Conservation (phyloP, 2,329 filamentous ascomycete species). For the Monosporascus sp. region DNA sequence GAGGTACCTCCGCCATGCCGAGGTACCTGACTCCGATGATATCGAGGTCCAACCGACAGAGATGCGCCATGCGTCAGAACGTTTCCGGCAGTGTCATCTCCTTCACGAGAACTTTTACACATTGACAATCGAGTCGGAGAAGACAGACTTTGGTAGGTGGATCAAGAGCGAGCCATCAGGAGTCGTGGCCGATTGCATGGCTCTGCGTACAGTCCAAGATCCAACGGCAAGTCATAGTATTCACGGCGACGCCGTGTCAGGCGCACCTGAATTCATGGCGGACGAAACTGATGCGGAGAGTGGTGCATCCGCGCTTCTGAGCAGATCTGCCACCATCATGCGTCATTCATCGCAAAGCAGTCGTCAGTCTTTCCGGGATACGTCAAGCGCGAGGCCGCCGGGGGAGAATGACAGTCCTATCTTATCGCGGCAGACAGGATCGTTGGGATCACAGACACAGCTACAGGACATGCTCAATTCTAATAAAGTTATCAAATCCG, state of each 20-base stretch:
- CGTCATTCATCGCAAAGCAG: conserved; percentile 48
- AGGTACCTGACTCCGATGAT: conserved; percentile 65
- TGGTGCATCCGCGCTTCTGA: conserved; percentile 36
- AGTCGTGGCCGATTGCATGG: conserved; percentile 74
- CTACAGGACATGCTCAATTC: conserved; percentile 57
- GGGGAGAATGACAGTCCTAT: conserved; percentile 57
- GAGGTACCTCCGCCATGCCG: conserved; percentile 68
- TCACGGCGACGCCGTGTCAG: conserved; percentile 16
- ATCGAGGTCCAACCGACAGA: conserved; percentile 75
- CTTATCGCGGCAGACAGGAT: conserved; percentile 45
- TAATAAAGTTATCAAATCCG: conserved; percentile 53
- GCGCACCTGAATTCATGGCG: conserved; percentile 16
- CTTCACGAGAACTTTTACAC: conserved; percentile 83
- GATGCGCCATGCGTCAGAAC: conserved; percentile 70
- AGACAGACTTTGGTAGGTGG: conserved; percentile 72
- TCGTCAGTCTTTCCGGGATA: conserved; percentile 44
- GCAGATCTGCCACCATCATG: conserved; percentile 31
- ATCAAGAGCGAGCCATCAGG: conserved; percentile 75
- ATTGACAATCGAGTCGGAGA: conserved; percentile 73
- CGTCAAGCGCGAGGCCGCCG: conserved; percentile 35
- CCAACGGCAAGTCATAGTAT: conserved; percentile 10
- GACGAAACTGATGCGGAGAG: conserved; percentile 29
- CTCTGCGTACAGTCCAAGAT: conserved; percentile 45
- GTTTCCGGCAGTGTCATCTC: conserved; percentile 67
- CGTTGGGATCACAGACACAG: conserved; percentile 48